Conservation (phyloP, 495 filamentous ascomycete genomes). For the Rostrohypoxylon terebratum region DNA sequence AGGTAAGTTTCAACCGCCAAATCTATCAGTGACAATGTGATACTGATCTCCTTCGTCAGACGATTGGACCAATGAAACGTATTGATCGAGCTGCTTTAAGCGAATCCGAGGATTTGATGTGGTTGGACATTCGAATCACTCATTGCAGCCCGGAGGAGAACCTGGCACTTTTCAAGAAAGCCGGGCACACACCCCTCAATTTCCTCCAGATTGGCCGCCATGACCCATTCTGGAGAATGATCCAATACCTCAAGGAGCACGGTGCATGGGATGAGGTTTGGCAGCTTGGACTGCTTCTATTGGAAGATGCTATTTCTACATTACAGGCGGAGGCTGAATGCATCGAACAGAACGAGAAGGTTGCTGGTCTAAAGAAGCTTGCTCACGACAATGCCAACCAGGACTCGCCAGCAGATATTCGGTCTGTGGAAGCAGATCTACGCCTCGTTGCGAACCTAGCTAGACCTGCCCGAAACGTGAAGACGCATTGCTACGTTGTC, state of each 20-base stretch:
- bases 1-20: slow-evolving; percentile 38
- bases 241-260: slow-evolving; percentile 25
- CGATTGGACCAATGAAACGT: background rate
- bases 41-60: slow-evolving; percentile 14
- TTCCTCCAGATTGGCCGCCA: slow-evolving; percentile 38
- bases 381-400: background rate
- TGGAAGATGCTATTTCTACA: slow-evolving; percentile 34
- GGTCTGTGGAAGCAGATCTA: slow-evolving; percentile 22
- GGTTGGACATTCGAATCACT: slow-evolving; percentile 36
- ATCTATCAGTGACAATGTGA: background rate
- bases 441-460: slow-evolving; percentile 14
- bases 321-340: slow-evolving; percentile 15
- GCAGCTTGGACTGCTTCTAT: slow-evolving; percentile 17
- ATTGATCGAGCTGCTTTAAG: slow-evolving; percentile 4
- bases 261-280: slow-evolving; percentile 32
- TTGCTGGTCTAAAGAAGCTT: slow-evolving; percentile 11
- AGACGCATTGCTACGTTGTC: slow-evolving; percentile 5
- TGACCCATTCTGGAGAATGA: slow-evolving; percentile 19
- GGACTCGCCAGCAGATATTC: background rate
- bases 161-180: slow-evolving; percentile 29
- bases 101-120: slow-evolving; percentile 37
- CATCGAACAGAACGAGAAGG: slow-evolving; percentile 23
- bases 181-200: slow-evolving; percentile 33
- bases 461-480: slow-evolving; percentile 19
- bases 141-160: slow-evolving; percentile 39